Conservation (phyloP, 345 rosid genomes). For the Brassica carinata region DNA sequence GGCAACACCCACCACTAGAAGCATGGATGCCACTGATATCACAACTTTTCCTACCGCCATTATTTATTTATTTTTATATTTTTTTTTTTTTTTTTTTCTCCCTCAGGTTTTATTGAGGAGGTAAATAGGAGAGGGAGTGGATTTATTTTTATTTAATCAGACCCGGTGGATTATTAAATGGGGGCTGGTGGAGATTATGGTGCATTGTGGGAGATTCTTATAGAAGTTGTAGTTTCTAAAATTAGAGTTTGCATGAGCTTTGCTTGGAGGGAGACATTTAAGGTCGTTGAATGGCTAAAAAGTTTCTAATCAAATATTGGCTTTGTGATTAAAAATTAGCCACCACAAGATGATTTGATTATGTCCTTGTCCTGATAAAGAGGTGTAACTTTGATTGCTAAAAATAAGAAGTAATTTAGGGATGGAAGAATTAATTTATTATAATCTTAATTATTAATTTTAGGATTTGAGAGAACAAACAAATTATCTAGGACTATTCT, state of each 20-base stretch:
- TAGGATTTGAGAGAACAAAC: no score
- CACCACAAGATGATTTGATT: constrained; percentile 21
- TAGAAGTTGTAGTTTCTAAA: constrained; percentile 31
- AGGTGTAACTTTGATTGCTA: constrained; percentile 23
- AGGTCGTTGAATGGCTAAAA: constrained; percentile 35
- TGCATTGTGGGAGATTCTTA: constrained; percentile 31
- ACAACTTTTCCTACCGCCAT: constrained; percentile 42
- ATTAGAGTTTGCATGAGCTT: constrained; percentile 21
- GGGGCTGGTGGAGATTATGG: constrained; percentile 12
- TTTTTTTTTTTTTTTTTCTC: constrained; percentile 8
- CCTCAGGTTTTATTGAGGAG: constrained; percentile 40
- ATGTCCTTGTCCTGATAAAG: constrained; percentile 26
- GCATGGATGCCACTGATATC: constrained; percentile 45
- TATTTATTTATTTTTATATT: not conserved
- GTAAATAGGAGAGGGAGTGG: constrained; percentile 36
- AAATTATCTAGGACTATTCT: no score
- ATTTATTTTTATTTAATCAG: constrained; percentile 5
- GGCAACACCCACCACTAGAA: constrained; percentile 52
- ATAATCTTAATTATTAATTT: no score
- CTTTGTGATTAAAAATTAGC: not conserved
- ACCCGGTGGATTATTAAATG: constrained; percentile 17
- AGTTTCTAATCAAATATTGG: constrained; percentile 14
- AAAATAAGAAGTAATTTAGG: not conserved
- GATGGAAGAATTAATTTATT: not conserved
- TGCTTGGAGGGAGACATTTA: constrained; percentile 27